These are phyloP conservation scores for Peziza echinospora DNA, from an alignment of 495 filamentous ascomycete species.

Conservation along the genomic window DNA sequence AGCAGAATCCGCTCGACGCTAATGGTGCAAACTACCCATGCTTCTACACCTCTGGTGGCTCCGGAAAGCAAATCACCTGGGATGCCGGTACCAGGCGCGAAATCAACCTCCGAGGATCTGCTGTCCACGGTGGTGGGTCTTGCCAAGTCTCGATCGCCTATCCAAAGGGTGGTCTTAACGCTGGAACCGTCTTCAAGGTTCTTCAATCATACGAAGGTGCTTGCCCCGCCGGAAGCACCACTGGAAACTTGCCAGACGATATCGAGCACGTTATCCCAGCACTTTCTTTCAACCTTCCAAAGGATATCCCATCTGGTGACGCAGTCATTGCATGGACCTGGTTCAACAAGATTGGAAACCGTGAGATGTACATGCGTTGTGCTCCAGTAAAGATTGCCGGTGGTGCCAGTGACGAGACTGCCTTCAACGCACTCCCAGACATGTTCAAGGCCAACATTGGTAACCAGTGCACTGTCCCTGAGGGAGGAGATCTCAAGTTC, in stretches of 20 bases:
- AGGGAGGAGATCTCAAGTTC: conserved; percentile 4
- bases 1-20: conserved; percentile 30
- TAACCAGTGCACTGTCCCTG: conserved; percentile 14
- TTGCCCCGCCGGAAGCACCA: conserved; percentile 52
- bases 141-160: conserved; percentile 73
- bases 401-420: conserved; percentile 18
- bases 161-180: conserved; percentile 36
- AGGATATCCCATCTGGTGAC: conserved; percentile 33
- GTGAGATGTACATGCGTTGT: conserved; percentile 43
- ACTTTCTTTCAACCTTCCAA: conserved; percentile 34
- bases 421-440: conserved; percentile 26
- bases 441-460: conserved; percentile 39
- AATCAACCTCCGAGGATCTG: conserved; percentile 35
- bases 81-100: conserved; percentile 30
- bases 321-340: conserved; percentile 43
- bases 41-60: conserved; percentile 31
- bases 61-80: conserved; percentile 22
- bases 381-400: conserved; percentile 30
- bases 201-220: conserved; percentile 48
- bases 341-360: conserved; percentile 35
- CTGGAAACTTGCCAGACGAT: conserved; percentile 24
- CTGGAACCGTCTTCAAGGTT: conserved; percentile 24
- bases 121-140: conserved; percentile 66
- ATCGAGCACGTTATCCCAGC: conserved; percentile 12
- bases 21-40: conserved; percentile 58